These are phyloP conservation scores for Corniculantispora saksenae DNA, from an alignment of 2,329 filamentous ascomycete genomes.

Conservation along the genomic window DNA sequence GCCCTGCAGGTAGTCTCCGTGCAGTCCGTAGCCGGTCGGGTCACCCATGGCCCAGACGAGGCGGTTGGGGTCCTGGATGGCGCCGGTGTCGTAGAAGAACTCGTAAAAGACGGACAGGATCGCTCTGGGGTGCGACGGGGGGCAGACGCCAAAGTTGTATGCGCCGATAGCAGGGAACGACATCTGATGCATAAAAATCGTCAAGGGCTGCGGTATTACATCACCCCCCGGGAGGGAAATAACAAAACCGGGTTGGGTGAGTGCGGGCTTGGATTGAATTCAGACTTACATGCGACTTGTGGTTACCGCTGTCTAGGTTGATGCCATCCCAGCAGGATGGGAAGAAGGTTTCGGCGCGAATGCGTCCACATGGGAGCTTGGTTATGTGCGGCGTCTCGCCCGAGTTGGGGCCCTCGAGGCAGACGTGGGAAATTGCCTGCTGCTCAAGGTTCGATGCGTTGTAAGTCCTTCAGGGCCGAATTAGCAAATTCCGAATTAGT, in stretches of 20 bases:
- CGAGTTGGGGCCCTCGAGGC: slow-evolving; percentile 43
- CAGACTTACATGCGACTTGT: slow-evolving; percentile 52
- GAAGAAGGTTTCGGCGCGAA: slow-evolving; percentile 60
- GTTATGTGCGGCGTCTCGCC: slow-evolving; percentile 50
- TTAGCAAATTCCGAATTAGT: neutral
- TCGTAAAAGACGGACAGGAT: slow-evolving; percentile 48
- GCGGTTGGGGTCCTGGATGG: slow-evolving; percentile 30
- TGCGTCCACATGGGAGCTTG: slow-evolving; percentile 54
- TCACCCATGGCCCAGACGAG: slow-evolving; percentile 31
- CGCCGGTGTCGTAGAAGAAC: slow-evolving; percentile 45
- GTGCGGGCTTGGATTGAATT: too few species aligned
- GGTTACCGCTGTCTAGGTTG: slow-evolving; percentile 54
- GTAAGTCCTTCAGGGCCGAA: slow-evolving; percentile 36
- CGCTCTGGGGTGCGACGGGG: slow-evolving; percentile 42
- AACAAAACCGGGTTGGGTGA: neutral
- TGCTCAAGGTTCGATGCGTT: slow-evolving; percentile 46
- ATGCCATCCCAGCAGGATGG: slow-evolving; percentile 64
- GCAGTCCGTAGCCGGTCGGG: slow-evolving; percentile 31
- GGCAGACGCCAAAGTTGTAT: slow-evolving; percentile 37
- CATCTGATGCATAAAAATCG: slow-evolving; percentile 23
- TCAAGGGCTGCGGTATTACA: too few species aligned
- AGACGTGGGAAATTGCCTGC: slow-evolving; percentile 56
- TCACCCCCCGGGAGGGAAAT: too few species aligned
- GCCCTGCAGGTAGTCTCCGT: slow-evolving; percentile 33
- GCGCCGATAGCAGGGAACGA: slow-evolving; percentile 31